Evolutionary conservation across 805 yeast species (phyloP), one percentile per base, ranked within the genome.

Genomic region (Komagataella populi): DNA sequence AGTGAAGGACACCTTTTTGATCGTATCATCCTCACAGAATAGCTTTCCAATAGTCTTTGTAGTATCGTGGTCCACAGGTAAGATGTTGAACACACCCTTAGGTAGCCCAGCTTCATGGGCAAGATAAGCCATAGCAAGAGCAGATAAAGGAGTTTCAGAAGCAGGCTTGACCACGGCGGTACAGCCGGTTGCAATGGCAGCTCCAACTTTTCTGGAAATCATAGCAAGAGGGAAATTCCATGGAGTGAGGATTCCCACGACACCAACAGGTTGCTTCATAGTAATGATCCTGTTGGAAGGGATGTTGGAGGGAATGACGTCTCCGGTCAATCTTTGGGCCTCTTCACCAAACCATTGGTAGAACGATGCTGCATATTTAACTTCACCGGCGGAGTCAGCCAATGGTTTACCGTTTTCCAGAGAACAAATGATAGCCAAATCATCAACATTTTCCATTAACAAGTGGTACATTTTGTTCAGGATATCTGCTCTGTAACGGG

Each of bases 271-370:
- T 62, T 84, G 88, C 57, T 79, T 76, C 54, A 79, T 57, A 4
- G 87, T 71, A 51, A 81, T 57, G 54, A 84, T 79, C 54, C 82
- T 71, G 58, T 67, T 71, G 23, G 67, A 56, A 1, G 75, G 63
- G 54, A 67, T 70, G 50, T 75, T 69, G 2, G 87, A 76, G n/a
- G 76, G 74, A 51, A 84, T 78, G 16, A 74, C 68, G 55, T 81
- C 83, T n/a, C 91, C 93, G 51, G 78, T 69, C 23, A 77, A 64
- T 57, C 88, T 74, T 45, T 88, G 85, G 6, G 91, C 91, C 57
- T 81, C 86, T 63, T 84, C 93, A 36, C 95, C 73, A 62, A 81
- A 90, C 96, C 97, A 90, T 61, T 87, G 89, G 63, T 87, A 84
- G 65, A 84, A 89, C 6, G 86, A 77, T 1, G 87, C 83, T 7